These are phyloP conservation scores for Phytophthora cryptogea DNA, from an alignment of 352 stramenopile species.

Conservation along the genomic window DNA sequence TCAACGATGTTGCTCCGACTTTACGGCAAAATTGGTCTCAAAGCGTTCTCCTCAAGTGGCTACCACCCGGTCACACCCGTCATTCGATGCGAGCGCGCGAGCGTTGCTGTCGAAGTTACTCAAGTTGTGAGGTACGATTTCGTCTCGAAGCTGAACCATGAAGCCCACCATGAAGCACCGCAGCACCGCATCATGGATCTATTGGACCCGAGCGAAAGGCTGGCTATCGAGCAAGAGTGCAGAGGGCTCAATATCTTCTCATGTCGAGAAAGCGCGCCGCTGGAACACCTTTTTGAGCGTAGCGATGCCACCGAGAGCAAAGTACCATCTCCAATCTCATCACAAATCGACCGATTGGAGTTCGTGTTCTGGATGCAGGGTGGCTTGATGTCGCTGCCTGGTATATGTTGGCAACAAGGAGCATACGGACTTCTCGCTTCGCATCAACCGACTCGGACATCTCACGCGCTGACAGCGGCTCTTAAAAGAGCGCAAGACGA, in stretches of 20 bases:
- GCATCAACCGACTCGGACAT: slow-evolving; percentile 23
- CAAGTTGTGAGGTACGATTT: slow-evolving; percentile 30
- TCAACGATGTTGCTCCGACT: slow-evolving; percentile 53
- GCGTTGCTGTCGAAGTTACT: slow-evolving; percentile 3
- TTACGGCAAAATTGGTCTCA: slow-evolving; percentile 37
- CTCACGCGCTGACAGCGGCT: slow-evolving; percentile 22
- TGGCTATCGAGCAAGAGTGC: slow-evolving; percentile 29
- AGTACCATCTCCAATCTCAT: neutral
- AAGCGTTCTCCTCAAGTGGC: slow-evolving; percentile 46
- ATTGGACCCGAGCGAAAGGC: slow-evolving; percentile 22
- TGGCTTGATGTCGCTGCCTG: slow-evolving; percentile 24
- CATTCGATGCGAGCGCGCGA: slow-evolving; percentile 35
- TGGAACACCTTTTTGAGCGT: slow-evolving; percentile 19
- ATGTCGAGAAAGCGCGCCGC: slow-evolving; percentile 22
- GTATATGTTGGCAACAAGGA: slow-evolving; percentile 40
- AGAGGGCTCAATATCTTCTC: slow-evolving; percentile 41
- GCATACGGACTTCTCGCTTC: slow-evolving; percentile 46
- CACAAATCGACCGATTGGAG: slow-evolving; percentile 37
- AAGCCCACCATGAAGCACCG: neutral
- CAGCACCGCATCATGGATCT: slow-evolving; percentile 30
- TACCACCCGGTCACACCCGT: slow-evolving; percentile 51
- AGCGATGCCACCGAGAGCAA: neutral
- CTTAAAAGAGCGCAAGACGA: slow-evolving; percentile 13
- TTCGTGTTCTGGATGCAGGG: slow-evolving; percentile 31
- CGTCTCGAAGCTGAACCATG: slow-evolving; percentile 14